Base-by-base conservation (phyloP, 805 yeast genomes). In the Kazachstania psychrophila region DNA sequence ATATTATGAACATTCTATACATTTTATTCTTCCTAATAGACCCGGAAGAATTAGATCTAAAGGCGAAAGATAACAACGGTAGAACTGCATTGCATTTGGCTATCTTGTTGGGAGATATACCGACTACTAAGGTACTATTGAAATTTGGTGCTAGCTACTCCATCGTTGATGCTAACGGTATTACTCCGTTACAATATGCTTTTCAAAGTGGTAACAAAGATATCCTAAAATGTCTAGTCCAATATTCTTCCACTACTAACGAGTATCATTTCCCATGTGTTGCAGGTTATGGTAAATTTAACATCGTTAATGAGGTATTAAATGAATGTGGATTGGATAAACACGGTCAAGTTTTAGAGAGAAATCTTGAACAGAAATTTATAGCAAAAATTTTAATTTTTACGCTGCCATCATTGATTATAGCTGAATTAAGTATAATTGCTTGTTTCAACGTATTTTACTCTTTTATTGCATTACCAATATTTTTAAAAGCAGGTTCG, bases 81-180 rank as follows among this genome's bases (percentile, higher is more conserved):
- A 65, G 95, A 31, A 84, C 96, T 0, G 66, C 87, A 0, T 64
- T 88, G 31, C 94, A 85, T 55, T 85, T 95, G 95, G 96, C 96
- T 0, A 83, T 92, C 1, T 86, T 84, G 56, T 96, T 88, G 53
- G 95, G 95, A 7, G 96, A 88, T 51, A 66, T 77, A 0, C 64
- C 83, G 22, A 70, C 79, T 4, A 85, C 86, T 2, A 80, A 80
- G 35, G 74, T 75, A 0, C 62, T 87, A 29, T 50, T 88, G 27
- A 68, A 72, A 37, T 70, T 74, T 52, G 88, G 89, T 10, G 92
- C 95, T 0, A 72, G 74, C 46, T 73, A 78, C 1, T 61, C 68
- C 27, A 51, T 66, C 16, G 58, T 57, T 1, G 96, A 89, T 54
- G 65, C 69, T 16, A 66, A 74, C 10, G 79, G 86, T 3, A 80